Conservation (phyloP, 306 rosid genomes). For the Sindora glabra region DNA sequence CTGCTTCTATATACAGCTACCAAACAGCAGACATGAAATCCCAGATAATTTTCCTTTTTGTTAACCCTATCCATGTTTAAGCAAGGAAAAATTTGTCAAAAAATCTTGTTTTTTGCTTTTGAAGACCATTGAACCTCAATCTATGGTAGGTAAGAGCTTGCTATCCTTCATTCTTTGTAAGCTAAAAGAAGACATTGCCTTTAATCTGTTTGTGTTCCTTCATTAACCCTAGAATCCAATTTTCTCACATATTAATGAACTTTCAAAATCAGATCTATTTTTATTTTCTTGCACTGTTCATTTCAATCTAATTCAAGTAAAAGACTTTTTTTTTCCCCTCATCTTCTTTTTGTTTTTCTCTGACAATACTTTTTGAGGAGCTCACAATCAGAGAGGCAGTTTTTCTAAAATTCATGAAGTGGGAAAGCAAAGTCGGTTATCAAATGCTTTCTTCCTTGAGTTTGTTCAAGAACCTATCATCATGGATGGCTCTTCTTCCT, state of each 20-base stretch:
- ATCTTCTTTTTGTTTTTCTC: neutral
- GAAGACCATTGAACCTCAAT: no score
- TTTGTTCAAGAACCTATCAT: conserved; percentile 39
- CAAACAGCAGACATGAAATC: neutral
- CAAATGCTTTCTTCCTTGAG: conserved; percentile 51
- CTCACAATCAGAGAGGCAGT: conserved; percentile 16
- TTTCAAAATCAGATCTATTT: neutral
- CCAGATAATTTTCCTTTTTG: neutral
- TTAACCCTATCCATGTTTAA: neutral
- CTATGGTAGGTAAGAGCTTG: no score
- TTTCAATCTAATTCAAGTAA: conserved; percentile 13
- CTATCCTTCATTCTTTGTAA: no score
- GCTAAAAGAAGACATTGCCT: no score
- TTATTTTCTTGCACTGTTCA: neutral
- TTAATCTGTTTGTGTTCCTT: no score
- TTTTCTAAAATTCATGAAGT: conserved; percentile 32
- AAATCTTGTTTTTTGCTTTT: no score
- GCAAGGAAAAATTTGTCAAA: no score
- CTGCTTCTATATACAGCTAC: neutral
- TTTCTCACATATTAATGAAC: neutral
- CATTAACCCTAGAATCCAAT: no score
- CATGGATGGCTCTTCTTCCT: conserved; percentile 44
- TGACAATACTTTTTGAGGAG: conserved; percentile 18
- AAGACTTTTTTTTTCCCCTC: neutral
- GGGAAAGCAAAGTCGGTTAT: conserved; percentile 30